Conservation (phyloP, 1,284 basidiomycete genomes). For the Coriolopsis trogii region DNA sequence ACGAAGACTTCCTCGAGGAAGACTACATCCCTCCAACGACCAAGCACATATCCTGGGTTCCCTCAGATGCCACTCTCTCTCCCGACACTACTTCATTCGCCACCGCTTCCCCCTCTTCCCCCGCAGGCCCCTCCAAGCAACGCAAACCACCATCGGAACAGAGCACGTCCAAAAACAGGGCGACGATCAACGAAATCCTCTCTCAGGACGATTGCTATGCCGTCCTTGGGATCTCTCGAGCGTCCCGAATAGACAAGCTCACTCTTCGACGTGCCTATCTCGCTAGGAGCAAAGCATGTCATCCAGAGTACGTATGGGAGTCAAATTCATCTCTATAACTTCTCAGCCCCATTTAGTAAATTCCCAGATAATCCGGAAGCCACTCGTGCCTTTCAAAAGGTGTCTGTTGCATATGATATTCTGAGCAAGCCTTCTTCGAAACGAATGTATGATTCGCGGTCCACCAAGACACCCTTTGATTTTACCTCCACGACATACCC, state of each 20-base stretch:
- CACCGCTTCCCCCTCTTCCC: slow-evolving; percentile 31
- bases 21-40: slow-evolving; percentile 32
- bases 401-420: slow-evolving; percentile 82
- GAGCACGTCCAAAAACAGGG: slow-evolving; percentile 24
- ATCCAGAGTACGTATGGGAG: slow-evolving; percentile 88
- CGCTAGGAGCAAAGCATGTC: slow-evolving; percentile 73
- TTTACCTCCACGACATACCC: slow-evolving; percentile 52
- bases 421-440: slow-evolving; percentile 73
- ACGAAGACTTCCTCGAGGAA: slow-evolving; percentile 44
- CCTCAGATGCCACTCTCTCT: slow-evolving; percentile 23
- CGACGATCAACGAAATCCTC: slow-evolving; percentile 57
- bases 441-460: slow-evolving; percentile 68
- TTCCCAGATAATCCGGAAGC: slow-evolving; percentile 77
- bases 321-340: slow-evolving; percentile 21
- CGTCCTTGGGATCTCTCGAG: slow-evolving; percentile 66
- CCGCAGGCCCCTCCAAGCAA: slow-evolving; percentile 22
- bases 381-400: slow-evolving; percentile 83
- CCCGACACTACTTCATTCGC: slow-evolving; percentile 24
- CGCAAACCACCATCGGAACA: slow-evolving; percentile 24
- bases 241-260: slow-evolving; percentile 59
- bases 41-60: slow-evolving; percentile 51
- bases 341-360: slow-evolving; percentile 54
- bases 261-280: slow-evolving; percentile 78
- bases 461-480: slow-evolving; percentile 49
- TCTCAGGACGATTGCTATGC: slow-evolving; percentile 66